Conservation (phyloP, 192 early-diverging fungal species). For the Coemansia sp. region DNA sequence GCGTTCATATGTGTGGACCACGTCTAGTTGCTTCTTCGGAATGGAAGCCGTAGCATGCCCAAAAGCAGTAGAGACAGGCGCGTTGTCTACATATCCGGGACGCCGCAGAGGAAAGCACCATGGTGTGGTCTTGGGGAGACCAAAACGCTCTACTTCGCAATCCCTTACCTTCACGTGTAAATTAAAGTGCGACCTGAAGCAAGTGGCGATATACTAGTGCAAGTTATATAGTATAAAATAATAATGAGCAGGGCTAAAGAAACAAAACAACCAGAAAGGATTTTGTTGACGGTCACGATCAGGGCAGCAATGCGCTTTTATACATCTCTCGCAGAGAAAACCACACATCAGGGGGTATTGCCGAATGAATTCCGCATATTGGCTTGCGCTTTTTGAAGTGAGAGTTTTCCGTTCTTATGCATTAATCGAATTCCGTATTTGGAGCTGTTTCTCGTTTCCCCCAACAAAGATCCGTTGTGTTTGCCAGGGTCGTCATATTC, state of each 20-base stretch:
- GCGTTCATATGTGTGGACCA: background rate
- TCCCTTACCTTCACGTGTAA: background rate
- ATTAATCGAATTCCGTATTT: too few relatives aligned
- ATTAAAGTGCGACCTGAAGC: background rate
- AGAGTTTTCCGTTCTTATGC: too few relatives aligned
- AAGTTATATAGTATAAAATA: background rate
- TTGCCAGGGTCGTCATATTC: too few relatives aligned
- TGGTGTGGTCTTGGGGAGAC: background rate
- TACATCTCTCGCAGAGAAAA: background rate
- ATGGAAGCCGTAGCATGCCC: background rate
- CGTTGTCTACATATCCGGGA: too few relatives aligned
- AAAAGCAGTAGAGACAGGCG: background rate
- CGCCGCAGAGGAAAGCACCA: background rate
- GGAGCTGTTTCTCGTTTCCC: too few relatives aligned
- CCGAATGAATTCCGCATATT: conserved; percentile 1
- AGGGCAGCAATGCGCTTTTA: background rate
- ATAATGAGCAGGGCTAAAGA: background rate
- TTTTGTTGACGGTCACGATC: conserved; percentile 3
- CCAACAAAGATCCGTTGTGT: too few relatives aligned
- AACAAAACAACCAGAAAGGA: background rate
- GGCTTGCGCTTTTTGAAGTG: too few relatives aligned
- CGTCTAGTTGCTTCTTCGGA: background rate
- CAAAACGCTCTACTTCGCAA: background rate
- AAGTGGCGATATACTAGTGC: background rate
- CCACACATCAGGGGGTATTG: background rate